These are phyloP conservation scores for Citrus reticulata DNA, from an alignment of 345 rosid genomes.

Conservation along the genomic window DNA sequence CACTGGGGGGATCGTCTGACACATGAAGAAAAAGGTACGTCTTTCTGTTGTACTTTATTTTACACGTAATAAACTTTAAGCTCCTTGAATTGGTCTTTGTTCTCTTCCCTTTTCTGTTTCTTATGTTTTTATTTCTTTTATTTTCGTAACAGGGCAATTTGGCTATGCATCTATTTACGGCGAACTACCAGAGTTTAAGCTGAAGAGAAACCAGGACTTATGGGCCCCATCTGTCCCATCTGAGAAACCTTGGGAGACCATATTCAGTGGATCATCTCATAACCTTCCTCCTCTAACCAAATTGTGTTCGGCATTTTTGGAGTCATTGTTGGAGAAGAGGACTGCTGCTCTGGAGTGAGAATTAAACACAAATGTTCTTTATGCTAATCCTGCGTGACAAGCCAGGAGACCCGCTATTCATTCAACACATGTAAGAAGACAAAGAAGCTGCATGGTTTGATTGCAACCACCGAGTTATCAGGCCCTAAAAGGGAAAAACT, in stretches of 20 bases:
- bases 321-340: conserved; percentile 75
- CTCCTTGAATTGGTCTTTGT: neutral
- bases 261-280: conserved; percentile 79
- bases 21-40: conserved; percentile 48
- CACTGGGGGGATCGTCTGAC: conserved; percentile 26
- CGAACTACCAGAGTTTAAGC: conserved; percentile 49
- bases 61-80: neutral
- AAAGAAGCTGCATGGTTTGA: neutral
- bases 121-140: neutral
- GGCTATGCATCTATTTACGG: conserved; percentile 83
- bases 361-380: neutral
- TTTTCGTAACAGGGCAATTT: conserved; percentile 29
- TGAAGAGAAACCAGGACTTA: conserved; percentile 31
- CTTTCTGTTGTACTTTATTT: neutral
- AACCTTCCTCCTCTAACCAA: conserved; percentile 79
- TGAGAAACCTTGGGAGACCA: conserved; percentile 81
- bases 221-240: conserved; percentile 42
- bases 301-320: conserved; percentile 66
- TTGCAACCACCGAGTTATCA: neutral
- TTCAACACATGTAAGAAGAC: neutral
- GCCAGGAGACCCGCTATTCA: neutral
- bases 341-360: conserved; percentile 42
- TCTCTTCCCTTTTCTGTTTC: neutral
- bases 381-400: neutral
- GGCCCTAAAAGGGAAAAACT: neutral